A percentile compares a stretch with the other conserved stretches of the same genome.
Evolutionary conservation across 768 basidiomycete genomes (phyloP).

Genomic region (Tricholoma bakamatsutake): DNA sequence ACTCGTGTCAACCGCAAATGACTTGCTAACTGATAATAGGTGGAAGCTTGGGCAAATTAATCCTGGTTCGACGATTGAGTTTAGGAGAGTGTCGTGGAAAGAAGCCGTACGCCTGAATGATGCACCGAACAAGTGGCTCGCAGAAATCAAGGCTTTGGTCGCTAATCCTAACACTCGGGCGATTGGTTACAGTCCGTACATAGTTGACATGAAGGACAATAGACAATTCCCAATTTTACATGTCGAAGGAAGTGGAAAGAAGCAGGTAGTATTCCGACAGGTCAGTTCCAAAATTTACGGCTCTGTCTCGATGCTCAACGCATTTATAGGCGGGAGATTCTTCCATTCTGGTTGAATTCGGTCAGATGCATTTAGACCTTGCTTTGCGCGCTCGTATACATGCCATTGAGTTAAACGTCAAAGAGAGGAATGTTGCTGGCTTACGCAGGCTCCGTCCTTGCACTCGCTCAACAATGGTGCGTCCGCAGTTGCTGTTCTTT

Average conservation of each 20-base stretch:
- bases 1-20: not conserved
- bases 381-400: conserved; percentile 52
- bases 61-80: conserved; percentile 49
- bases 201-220: conserved; percentile 6
- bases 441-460: conserved; percentile 42
- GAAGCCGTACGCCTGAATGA: not conserved
- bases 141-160: conserved; percentile 9
- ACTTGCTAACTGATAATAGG: conserved; percentile 24
- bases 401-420: conserved; percentile 40
- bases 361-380: conserved; percentile 47
- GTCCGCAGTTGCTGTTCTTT: conserved; percentile 5
- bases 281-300: conserved; percentile 21
- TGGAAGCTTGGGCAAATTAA: conserved; percentile 67
- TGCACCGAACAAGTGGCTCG: conserved; percentile 24
- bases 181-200: not conserved
- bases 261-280: conserved; percentile 46
- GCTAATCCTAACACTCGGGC: not conserved
- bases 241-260: not conserved
- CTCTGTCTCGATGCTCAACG: not conserved
- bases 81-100: conserved; percentile 44
- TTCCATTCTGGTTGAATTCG: conserved; percentile 59
- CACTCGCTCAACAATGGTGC: conserved; percentile 54
- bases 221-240: conserved; percentile 33
- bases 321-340: conserved; percentile 53
- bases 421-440: conserved; percentile 24